Evolutionary conservation across 2,329 filamentous ascomycete species (phyloP), one percentile per base, ranked within the genome.

Genomic region (Ceratocystis huliohia): DNA sequence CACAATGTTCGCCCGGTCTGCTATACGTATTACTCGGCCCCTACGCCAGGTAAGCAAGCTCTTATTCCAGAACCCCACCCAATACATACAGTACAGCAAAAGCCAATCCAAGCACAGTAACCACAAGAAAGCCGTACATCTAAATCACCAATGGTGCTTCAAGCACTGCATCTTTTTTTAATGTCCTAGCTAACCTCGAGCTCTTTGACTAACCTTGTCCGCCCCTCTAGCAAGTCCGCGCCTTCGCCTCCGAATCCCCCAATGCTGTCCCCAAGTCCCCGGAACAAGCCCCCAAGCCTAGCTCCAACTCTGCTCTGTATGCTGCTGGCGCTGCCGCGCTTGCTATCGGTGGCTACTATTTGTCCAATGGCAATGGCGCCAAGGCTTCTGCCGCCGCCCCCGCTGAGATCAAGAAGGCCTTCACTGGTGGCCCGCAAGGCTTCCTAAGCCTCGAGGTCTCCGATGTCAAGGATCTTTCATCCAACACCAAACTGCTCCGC

Each of bases 401-500:
- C 30, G 66, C 76, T 53, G 76, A 74, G 45, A 75, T 75, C 65
- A 74, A 75, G 63, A 78, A 78, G 74, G 76, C 81, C 28, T 81
- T 97, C 76, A 88, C 83, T 44, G 92, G 93, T 70, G 91, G 90
- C 70, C 90, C 96, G 69, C 91, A 96, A 78, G 92, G 91, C 71
- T 97, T 91, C 78, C 76, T 96, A 70, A 86, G 85, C 69, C 82
- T 97, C 71, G 86, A 88, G 78, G 81, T 97, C 66, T 84, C 90
- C 66, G 85, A 87, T 66, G 83, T 91, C 63, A 88, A 96, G 78
- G 78, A 81, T 59, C 78, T 96, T 78, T 96, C 91, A 81, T 88
- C 92, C 82, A 97, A 97, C 82, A 95, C 91, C 72, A 97, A 97
- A 85, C 87, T 84, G 72, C 82, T 97, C 74, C 86, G 89, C 72